A percentile compares a stretch with the other conserved stretches of the same genome.
phyloP scores from a whole-genome alignment of 1,284 basidiomycete genomes.

The Leccinum olivaceoglutinosum region DNA sequence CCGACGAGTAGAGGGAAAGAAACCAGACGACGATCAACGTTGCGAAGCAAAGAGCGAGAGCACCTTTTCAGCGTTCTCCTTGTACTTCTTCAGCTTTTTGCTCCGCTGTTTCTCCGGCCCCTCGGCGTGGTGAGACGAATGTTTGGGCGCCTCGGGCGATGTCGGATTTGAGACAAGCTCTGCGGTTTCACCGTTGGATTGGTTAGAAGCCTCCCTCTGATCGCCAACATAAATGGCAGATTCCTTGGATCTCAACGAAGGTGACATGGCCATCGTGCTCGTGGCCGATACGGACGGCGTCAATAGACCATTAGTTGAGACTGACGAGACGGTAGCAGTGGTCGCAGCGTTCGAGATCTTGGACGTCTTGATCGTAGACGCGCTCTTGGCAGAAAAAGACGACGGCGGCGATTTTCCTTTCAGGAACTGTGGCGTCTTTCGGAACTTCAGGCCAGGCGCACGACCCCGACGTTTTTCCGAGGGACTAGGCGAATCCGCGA shows the following conservation, averaged over 20 bases:
- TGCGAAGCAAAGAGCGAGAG: constrained; percentile 68
- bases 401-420: constrained; percentile 62
- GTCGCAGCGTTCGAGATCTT: constrained; percentile 43
- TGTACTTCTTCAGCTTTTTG: constrained; percentile 77
- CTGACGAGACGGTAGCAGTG: constrained; percentile 41
- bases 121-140: constrained; percentile 24
- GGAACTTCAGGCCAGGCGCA: constrained; percentile 35
- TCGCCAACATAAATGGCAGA: constrained; percentile 66
- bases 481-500: constrained; percentile 39
- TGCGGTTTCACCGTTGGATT: constrained; percentile 50
- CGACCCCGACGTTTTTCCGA: constrained; percentile 62
- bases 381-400: constrained; percentile 46
- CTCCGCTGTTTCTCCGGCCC: constrained; percentile 54
- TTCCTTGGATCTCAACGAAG: constrained; percentile 74
- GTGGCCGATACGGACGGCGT: constrained; percentile 54
- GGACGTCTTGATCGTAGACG: constrained; percentile 35
- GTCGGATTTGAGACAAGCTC: constrained; percentile 20
- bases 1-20: constrained; percentile 4
- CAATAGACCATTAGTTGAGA: constrained; percentile 45
- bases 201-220: constrained; percentile 65
- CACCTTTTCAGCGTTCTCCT: constrained; percentile 76
- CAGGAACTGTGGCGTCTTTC: constrained; percentile 64
- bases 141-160: constrained; percentile 33
- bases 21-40: constrained; percentile 26
- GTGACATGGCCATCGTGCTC: constrained; percentile 41